phyloP scores from a whole-genome alignment of 495 filamentous ascomycete genomes.

The Penicillium canariense region DNA sequence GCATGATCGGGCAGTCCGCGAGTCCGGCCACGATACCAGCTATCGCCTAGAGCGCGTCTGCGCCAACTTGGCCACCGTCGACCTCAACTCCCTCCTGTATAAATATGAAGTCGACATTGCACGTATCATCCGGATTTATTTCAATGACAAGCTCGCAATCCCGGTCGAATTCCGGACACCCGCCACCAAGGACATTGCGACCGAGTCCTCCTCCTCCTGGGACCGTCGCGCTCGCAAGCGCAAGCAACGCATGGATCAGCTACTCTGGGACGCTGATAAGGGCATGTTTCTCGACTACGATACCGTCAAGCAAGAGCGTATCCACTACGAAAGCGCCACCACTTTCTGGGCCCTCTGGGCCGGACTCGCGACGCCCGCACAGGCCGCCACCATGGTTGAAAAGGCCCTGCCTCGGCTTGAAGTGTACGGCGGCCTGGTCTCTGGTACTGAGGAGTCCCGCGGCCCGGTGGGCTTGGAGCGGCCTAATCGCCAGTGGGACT shows the following conservation, averaged over 20 bases:
- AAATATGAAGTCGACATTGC: constrained; percentile 95
- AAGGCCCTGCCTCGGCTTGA: constrained; percentile 83
- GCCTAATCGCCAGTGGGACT: constrained; percentile 97
- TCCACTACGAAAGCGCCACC: constrained; percentile 79
- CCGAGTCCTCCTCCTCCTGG: constrained; percentile 83
- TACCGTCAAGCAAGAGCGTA: constrained; percentile 73
- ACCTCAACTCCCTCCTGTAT: constrained; percentile 89
- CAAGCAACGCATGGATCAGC: constrained; percentile 78
- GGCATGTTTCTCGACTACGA: constrained; percentile 98
- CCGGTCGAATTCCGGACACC: constrained; percentile 72
- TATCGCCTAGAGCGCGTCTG: constrained; percentile 88
- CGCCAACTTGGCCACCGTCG: constrained; percentile 87
- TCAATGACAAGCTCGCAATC: constrained; percentile 73
- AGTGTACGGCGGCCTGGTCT: constrained; percentile 80
- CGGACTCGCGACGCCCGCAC: constrained; percentile 72
- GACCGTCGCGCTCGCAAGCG: constrained; percentile 79
- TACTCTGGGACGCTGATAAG: constrained; percentile 83
- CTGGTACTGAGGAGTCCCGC: constrained; percentile 81
- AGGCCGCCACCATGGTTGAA: constrained; percentile 73
- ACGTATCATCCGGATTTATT: constrained; percentile 73
- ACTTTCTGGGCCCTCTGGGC: constrained; percentile 98
- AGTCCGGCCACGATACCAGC: constrained; percentile 95
- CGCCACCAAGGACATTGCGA: constrained; percentile 53
- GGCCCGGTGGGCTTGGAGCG: constrained; percentile 74
- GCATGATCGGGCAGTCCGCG: constrained; percentile 90